Evolutionary conservation across 2,329 filamentous ascomycete species (phyloP).

Genomic region (Cercospora berteroae): DNA sequence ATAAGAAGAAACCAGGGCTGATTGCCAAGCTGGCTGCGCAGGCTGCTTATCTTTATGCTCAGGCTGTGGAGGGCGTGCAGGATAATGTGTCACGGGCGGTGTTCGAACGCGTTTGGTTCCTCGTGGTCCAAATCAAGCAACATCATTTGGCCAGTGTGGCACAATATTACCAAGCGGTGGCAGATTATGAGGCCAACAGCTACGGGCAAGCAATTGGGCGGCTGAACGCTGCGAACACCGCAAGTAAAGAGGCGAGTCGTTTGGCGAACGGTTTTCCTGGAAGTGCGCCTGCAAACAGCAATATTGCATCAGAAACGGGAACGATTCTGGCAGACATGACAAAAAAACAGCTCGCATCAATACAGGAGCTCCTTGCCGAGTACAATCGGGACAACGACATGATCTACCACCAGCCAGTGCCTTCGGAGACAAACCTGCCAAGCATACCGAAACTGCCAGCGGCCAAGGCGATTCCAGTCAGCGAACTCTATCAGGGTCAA

Average conservation of each 20-base stretch:
- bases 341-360: slow-evolving; percentile 74
- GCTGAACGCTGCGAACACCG: slow-evolving; percentile 74
- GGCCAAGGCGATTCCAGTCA: slow-evolving; percentile 94
- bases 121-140: slow-evolving; percentile 78
- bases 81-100: slow-evolving; percentile 88
- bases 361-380: slow-evolving; percentile 76
- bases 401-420: slow-evolving; percentile 93
- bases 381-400: slow-evolving; percentile 93
- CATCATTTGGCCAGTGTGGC: slow-evolving; percentile 80
- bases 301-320: slow-evolving; percentile 78
- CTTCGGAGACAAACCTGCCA: slow-evolving; percentile 76
- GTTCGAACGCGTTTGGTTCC: slow-evolving; percentile 91
- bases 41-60: slow-evolving; percentile 80
- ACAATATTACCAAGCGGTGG: slow-evolving; percentile 88
- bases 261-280: slow-evolving; percentile 76
- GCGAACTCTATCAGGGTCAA: slow-evolving; percentile 92
- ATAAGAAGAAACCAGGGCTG: slow-evolving; percentile 88
- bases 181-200: slow-evolving; percentile 83
- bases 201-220: slow-evolving; percentile 83
- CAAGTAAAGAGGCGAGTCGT: slow-evolving; percentile 74
- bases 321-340: slow-evolving; percentile 72
- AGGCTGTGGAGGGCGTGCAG: slow-evolving; percentile 85
- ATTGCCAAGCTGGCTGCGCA: slow-evolving; percentile 92
- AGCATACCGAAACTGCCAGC: slow-evolving; percentile 88
- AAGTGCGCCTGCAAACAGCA: slow-evolving; percentile 75